A percentile compares a stretch with the other conserved stretches of the same genome.
phyloP scores from a whole-genome alignment of 1,284 basidiomycete species.

The Heterobasidion annosum region DNA sequence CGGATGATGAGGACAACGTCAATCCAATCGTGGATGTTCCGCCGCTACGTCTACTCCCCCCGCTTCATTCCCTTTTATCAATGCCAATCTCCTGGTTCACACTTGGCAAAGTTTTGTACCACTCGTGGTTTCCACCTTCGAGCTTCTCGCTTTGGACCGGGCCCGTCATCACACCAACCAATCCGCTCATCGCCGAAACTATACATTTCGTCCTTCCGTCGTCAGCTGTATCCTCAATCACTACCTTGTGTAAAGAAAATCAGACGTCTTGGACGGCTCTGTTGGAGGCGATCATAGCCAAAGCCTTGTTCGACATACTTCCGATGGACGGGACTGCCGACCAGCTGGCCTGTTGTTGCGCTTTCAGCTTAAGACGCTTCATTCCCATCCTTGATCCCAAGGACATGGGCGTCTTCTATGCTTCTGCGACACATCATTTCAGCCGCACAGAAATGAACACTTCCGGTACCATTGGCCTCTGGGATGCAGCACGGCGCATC shows the following conservation, averaged over 20 bases:
- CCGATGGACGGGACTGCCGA: constrained; percentile 3
- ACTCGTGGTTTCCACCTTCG: neutral
- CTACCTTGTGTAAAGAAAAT: neutral
- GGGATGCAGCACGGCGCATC: constrained; percentile 2
- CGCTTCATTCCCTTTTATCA: neutral
- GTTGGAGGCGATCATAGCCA: neutral
- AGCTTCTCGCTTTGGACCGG: neutral
- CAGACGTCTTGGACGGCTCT: constrained; percentile 2
- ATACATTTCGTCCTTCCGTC: neutral
- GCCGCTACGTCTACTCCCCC: neutral
- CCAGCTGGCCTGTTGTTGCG: neutral
- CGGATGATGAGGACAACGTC: neutral
- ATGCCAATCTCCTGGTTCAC: constrained; percentile 1
- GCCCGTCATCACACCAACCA: neutral
- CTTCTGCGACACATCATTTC: constrained; percentile 1
- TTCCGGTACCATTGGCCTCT: neutral
- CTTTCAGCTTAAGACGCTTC: constrained; percentile 5
- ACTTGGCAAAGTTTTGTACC: neutral
- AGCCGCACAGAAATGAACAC: neutral
- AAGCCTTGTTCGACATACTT: constrained; percentile 2
- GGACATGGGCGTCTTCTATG: constrained; percentile 2
- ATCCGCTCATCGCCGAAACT: neutral
- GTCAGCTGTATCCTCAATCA: neutral
- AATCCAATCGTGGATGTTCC: constrained; percentile 2
- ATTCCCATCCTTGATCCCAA: neutral